A percentile compares a stretch with the other conserved stretches of the same genome.
These are phyloP conservation scores for Boletus insuetus DNA, from an alignment of 768 basidiomycete species.

Conservation along the genomic window DNA sequence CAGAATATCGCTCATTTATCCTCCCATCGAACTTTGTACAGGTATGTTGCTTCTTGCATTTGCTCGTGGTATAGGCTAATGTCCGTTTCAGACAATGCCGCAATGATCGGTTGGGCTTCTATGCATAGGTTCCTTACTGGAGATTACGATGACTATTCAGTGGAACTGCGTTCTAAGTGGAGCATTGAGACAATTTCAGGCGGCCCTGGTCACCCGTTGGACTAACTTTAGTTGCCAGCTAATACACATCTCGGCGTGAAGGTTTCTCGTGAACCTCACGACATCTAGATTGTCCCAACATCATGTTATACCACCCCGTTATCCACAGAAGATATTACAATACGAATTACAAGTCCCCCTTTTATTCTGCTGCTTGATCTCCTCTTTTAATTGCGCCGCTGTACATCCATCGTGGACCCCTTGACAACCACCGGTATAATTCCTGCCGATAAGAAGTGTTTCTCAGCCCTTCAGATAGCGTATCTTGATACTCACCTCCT, in stretches of 20 bases:
- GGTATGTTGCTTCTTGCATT: slow-evolving; percentile 41
- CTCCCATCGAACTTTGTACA: slow-evolving; percentile 80
- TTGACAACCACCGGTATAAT: slow-evolving; percentile 2
- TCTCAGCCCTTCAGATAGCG: neutral
- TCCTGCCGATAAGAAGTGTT: neutral
- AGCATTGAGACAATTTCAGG: slow-evolving; percentile 50
- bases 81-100: slow-evolving; percentile 76
- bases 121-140: slow-evolving; percentile 71
- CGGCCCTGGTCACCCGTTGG: neutral
- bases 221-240: neutral
- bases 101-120: slow-evolving; percentile 93
- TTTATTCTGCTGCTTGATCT: neutral
- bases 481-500: slow-evolving; percentile 46
- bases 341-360: neutral
- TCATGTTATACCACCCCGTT: neutral
- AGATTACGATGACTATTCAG: slow-evolving; percentile 59
- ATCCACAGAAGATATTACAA: neutral
- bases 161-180: slow-evolving; percentile 73
- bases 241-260: neutral
- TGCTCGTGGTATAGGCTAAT: neutral
- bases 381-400: neutral
- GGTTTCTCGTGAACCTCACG: no score
- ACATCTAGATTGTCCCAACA: no score
- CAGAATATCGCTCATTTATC: slow-evolving; percentile 57
- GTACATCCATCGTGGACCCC: neutral